A percentile compares a stretch with the other conserved stretches of the same genome.
Conservation (phyloP, 1,284 basidiomycete genomes). For the Puccinia hordei region DNA sequence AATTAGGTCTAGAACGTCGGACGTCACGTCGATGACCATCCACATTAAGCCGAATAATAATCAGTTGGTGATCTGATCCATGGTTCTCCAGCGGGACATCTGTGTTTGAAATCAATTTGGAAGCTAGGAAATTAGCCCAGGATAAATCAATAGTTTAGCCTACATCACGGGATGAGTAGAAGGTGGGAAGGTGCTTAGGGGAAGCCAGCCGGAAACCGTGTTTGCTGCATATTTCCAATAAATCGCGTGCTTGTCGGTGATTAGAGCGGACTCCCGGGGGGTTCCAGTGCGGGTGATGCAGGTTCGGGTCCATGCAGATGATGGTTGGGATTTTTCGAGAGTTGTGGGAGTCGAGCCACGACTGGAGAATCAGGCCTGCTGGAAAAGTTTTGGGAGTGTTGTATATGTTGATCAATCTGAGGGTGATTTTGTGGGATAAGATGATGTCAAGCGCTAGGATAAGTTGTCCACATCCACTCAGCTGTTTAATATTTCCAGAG, state of each 20-base stretch:
- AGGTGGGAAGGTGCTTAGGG: not conserved
- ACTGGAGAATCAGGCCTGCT: not conserved
- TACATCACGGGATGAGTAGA: not conserved
- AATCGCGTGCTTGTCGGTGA: not conserved
- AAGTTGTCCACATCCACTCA: not conserved
- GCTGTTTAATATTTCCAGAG: not conserved
- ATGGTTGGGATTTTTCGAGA: not conserved
- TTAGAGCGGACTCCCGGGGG: not conserved
- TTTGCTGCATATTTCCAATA: not conserved
- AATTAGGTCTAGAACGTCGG: too few species aligned
- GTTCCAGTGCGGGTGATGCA: constrained; percentile 11
- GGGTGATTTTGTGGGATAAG: too few species aligned
- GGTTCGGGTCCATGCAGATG: constrained; percentile 8
- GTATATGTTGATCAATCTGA: not conserved
- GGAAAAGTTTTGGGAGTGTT: not conserved
- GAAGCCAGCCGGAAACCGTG: not conserved
- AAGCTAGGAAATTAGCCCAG: not conserved
- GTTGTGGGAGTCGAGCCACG: not conserved
- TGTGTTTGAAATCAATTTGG: not conserved
- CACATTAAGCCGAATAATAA: not conserved
- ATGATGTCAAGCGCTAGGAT: not conserved
- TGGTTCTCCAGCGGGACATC: not conserved
- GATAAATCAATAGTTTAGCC: not conserved
- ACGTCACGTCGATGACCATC: too few species aligned
- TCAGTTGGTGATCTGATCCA: not conserved